Base-by-base conservation (phyloP, 1,284 basidiomycete species). In the Ceratobasidium sp. region DNA sequence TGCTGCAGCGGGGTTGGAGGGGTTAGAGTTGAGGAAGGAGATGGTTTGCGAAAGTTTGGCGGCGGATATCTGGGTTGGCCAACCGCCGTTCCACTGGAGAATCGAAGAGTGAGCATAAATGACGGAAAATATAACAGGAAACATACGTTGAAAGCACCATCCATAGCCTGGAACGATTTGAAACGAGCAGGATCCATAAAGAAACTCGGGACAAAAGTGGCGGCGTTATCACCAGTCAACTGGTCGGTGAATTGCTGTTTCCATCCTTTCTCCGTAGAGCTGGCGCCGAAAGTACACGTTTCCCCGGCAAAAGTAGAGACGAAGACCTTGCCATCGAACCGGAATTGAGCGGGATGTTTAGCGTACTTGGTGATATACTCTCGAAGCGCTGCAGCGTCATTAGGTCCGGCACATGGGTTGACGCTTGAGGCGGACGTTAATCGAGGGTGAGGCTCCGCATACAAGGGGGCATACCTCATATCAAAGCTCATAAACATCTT, bases 221-320 rank as follows among this genome's bases (percentile, higher is more conserved):
- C 71, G 5, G 75, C 59, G 26, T 61, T 62, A 7, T 69, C 78
- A 15, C 61, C 62, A 17, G 59, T 59, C 61, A 50, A 52, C 9
- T 50, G 64, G n/a, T 71, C 69, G 23, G 62, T 59, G 65, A 75
- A 70, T 77, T 77, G 50, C 40, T 74, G 77, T 77, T 80, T 71
- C 79, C 79, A 59, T 54, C 80, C 56, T 52, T 69, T 20, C 65
- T 64, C 80, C 59, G 73, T 64, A 38, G 73, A 46, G 20, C 26
- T 38, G 9, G 73, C 62, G 67, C 93, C 94, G 82, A 95, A 95
- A 0, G 84, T 86, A 83, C 93, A 95, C 62, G 87, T 84, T 80
- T 94, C 91, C n/a, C 94, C 94, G 2, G 93, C 86, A 83, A 96
- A 96, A 1, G 93, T 94, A 0, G 92, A 93, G 1, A 92, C 92